These are phyloP conservation scores for Skeletonema potamos DNA, from an alignment of 108 stramenopile genomes.

Conservation along the genomic window DNA sequence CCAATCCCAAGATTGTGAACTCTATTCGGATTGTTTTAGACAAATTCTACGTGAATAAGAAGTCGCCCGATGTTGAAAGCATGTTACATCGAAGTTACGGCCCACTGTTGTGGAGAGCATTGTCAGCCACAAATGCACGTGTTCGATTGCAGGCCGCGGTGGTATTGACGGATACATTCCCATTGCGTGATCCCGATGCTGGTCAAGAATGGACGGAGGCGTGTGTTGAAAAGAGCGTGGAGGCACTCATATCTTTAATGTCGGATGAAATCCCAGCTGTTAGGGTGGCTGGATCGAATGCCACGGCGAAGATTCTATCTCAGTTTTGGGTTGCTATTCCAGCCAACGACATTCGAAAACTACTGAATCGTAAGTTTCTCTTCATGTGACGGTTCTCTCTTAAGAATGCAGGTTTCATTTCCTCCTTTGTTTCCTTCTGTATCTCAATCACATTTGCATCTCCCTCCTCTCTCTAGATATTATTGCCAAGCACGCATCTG, in stretches of 20 bases:
- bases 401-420: too few species aligned
- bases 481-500: constrained; percentile 82
- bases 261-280: constrained; percentile 76
- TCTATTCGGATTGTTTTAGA: constrained; percentile 58
- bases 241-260: constrained; percentile 64
- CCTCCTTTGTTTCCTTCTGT: neutral
- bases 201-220: constrained; percentile 50
- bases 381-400: neutral
- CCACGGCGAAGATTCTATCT: constrained; percentile 69
- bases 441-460: constrained; percentile 2
- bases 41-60: constrained; percentile 80
- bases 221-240: constrained; percentile 68
- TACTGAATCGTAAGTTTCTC: constrained; percentile 71
- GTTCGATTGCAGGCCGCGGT: constrained; percentile 78
- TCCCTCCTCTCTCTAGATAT: constrained; percentile 48
- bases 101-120: constrained; percentile 92
- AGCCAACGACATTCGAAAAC: constrained; percentile 62
- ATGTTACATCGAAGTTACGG: constrained; percentile 83
- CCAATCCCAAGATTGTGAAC: constrained; percentile 30
- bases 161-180: constrained; percentile 90
- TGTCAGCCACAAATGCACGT: constrained; percentile 82
- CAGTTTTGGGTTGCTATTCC: constrained; percentile 90
- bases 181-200: constrained; percentile 78
- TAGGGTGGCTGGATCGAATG: constrained; percentile 81
- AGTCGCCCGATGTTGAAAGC: constrained; percentile 70